Evolutionary conservation across 1,284 basidiomycete genomes (phyloP), one percentile per base, ranked within the genome.

Genomic region (Amylostereum areolatum): DNA sequence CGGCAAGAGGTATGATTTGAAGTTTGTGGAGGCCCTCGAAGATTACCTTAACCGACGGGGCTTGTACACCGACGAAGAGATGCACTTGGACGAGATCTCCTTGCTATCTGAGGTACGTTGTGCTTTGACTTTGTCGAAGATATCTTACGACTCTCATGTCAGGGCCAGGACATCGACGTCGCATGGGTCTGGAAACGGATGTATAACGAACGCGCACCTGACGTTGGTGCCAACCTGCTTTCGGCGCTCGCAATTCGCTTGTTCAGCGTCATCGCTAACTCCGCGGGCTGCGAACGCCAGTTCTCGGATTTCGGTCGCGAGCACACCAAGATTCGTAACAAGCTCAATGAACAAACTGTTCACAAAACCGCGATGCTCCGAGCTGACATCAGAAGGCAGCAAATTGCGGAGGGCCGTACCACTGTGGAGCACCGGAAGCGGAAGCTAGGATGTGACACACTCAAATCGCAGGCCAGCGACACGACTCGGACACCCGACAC

Each of bases 241-340:
- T 47, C 54, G 7, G 49, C 45, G 11, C 49, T 63, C 5, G 60
- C 59, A 1, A 54, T 57, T 33, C 50, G 48, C 1, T 30, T 62
- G 6, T 49, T 61, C 6, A 56, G 52, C 39, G 49, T 61, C 34
- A 49, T 62, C 29, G 50, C 53, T 9, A 63, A 62, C 37, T 58
- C 59, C 1, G 57, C 57, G 12, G 56, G 51, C 3, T 54, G 50
- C 10, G 57, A 62, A 34, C 53, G 55, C 6, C 43, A 39, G 8
- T 62, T 61, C 53, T 61, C 58, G 45, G 30, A 47, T 9, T 52
- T 61, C 40, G 59, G 61, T 11, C 27, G 49, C 40, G 52, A 55
- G 5, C 60, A 63, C 35, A 57, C 51, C 6, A 58, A 57, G 45
- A 45, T 42, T 6, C 52, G 56, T 5, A 59, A 52, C 40, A 47